Evolutionary conservation across 2,329 filamentous ascomycete species (phyloP).

Genomic region (Diaporthe humulicola): DNA sequence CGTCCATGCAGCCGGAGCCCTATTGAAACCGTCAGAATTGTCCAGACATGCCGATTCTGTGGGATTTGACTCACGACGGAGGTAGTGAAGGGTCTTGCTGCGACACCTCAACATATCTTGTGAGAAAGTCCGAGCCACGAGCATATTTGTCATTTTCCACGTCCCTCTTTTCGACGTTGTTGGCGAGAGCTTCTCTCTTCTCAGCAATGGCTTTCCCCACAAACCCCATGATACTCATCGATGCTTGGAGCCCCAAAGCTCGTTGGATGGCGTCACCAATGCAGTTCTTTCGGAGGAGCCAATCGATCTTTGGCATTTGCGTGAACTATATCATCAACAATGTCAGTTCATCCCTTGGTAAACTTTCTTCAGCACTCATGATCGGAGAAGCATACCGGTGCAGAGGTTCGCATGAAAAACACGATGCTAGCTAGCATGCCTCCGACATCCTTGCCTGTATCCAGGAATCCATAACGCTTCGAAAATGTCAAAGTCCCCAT

Average conservation of each 20-base stretch:
- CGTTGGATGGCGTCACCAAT: conserved; percentile 16
- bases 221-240: conserved; percentile 13
- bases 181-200: conserved; percentile 17
- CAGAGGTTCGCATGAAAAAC: conserved; percentile 42
- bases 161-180: neutral
- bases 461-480: conserved; percentile 47
- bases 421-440: conserved; percentile 45
- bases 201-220: conserved; percentile 19
- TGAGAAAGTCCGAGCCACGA: conserved; percentile 39
- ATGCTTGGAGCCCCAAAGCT: conserved; percentile 20
- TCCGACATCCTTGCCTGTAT: conserved; percentile 46
- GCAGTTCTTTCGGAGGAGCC: conserved; percentile 23
- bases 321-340: neutral
- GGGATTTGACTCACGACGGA: conserved; percentile 38
- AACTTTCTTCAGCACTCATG: neutral
- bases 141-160: conserved; percentile 14
- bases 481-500: conserved; percentile 49
- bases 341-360: neutral
- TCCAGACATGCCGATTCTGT: neutral
- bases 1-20: conserved; percentile 47
- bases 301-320: conserved; percentile 19
- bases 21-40: conserved; percentile 24
- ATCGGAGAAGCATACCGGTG: conserved; percentile 42
- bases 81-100: conserved; percentile 40
- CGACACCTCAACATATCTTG: conserved; percentile 40